Conservation (phyloP, 2,329 filamentous ascomycete genomes). For the Gremmenia infestans region DNA sequence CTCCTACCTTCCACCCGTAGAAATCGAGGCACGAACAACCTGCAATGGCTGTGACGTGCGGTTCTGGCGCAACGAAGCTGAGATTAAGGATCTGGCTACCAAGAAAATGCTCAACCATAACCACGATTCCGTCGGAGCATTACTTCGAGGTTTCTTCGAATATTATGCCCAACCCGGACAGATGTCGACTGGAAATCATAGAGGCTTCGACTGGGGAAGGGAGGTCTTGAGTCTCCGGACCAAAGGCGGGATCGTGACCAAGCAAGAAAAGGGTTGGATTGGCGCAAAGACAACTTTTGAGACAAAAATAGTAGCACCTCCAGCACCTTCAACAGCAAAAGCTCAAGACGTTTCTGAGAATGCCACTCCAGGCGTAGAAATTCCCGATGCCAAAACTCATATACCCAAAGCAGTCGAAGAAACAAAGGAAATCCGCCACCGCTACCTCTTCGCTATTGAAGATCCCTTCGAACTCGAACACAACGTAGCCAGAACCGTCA, state of each 20-base stretch:
- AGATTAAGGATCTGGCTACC: slow-evolving; percentile 58
- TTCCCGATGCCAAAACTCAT: slow-evolving; percentile 3
- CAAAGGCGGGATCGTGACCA: slow-evolving; percentile 63
- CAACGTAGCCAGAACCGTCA: slow-evolving; percentile 84
- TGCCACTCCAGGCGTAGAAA: not conserved
- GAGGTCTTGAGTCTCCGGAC: slow-evolving; percentile 76
- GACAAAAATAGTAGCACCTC: slow-evolving; percentile 35
- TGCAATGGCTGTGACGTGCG: slow-evolving; percentile 66
- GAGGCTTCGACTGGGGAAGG: slow-evolving; percentile 73
- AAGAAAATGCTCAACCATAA: slow-evolving; percentile 62
- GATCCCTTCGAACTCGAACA: slow-evolving; percentile 87
- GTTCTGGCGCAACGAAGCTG: slow-evolving; percentile 72
- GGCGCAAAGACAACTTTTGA: slow-evolving; percentile 69
- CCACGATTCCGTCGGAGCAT: slow-evolving; percentile 59
- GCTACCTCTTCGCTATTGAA: slow-evolving; percentile 85
- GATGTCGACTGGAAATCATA: slow-evolving; percentile 46
- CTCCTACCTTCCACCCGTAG: slow-evolving; percentile 38
- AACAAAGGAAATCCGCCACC: slow-evolving; percentile 65
- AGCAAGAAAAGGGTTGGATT: slow-evolving; percentile 79
- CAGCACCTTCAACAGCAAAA: slow-evolving; percentile 15
- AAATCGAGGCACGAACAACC: slow-evolving; percentile 33
- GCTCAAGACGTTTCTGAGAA: slow-evolving; percentile 1
- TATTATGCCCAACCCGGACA: slow-evolving; percentile 66
- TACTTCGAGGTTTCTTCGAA: slow-evolving; percentile 81
- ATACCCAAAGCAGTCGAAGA: slow-evolving; percentile 27